Conservation (phyloP, 768 basidiomycete species). For the Suillus hirtellus region DNA sequence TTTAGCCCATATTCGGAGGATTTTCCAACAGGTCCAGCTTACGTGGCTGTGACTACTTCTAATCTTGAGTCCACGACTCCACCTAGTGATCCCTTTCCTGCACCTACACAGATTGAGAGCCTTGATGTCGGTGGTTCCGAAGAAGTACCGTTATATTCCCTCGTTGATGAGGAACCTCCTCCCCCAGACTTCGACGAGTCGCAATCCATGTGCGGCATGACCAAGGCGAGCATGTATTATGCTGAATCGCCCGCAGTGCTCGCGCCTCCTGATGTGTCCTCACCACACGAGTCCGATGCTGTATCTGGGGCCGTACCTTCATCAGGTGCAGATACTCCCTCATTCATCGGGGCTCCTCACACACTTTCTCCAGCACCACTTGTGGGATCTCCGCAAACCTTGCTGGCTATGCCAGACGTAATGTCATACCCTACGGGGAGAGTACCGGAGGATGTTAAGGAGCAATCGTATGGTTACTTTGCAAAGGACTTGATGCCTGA, state of each 20-base stretch:
- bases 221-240: not conserved
- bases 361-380: not conserved
- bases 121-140: slow-evolving; percentile 18
- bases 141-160: slow-evolving; percentile 23
- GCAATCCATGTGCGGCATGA: not conserved
- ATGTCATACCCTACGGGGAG: not conserved
- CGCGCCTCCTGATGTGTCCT: not conserved
- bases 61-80: not conserved
- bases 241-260: not conserved
- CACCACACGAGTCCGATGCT: not conserved
- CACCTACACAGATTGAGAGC: not conserved
- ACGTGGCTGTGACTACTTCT: not conserved
- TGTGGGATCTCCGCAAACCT: not conserved
- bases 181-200: slow-evolving; percentile 27
- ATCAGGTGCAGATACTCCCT: not conserved
- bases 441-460: not conserved
- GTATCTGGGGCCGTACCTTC: not conserved
- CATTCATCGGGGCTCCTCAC: not conserved
- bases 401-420: not conserved
- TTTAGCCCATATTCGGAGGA: not conserved
- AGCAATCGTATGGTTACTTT: not conserved
- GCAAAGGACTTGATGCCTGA: not conserved
- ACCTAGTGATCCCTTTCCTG: not conserved
- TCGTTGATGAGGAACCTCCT: slow-evolving; percentile 25
- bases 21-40: no score